Conservation (phyloP, 805 yeast species). For the Starmerella sirachaensis region DNA sequence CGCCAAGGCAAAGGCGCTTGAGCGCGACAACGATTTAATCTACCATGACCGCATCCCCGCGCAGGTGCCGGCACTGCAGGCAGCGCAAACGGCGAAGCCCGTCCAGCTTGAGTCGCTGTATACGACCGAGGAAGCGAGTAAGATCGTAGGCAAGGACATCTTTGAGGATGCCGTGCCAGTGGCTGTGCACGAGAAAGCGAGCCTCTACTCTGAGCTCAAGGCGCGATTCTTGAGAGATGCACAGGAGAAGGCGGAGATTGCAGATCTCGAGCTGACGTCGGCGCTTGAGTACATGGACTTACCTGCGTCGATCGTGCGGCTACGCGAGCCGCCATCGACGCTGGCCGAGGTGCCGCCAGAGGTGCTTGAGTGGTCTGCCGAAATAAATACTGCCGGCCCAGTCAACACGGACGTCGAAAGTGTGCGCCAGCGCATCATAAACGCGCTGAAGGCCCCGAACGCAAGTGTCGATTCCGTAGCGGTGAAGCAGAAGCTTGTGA, state of each 20-base stretch:
- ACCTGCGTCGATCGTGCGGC: constrained; percentile 35
- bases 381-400: constrained; percentile 9
- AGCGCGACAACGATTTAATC: constrained; percentile 79
- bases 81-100: constrained; percentile 56
- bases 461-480: constrained; percentile 14
- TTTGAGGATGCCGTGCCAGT: constrained; percentile 75
- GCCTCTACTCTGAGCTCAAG: constrained; percentile 81
- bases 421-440: constrained; percentile 21
- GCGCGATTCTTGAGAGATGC: constrained; percentile 64
- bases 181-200: constrained; percentile 73
- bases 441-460: constrained; percentile 22
- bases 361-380: constrained; percentile 32
- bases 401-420: constrained; percentile 21
- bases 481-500: constrained; percentile 28
- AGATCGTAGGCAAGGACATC: constrained; percentile 41
- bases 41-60: constrained; percentile 71
- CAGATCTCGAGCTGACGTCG: constrained; percentile 66
- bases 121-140: constrained; percentile 30
- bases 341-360: constrained; percentile 29
- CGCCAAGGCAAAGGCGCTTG: constrained; percentile 29
- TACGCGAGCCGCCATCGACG: constrained; percentile 2
- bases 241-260: constrained; percentile 60
- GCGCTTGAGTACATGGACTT: constrained; percentile 70
- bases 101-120: constrained; percentile 36
- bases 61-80: constrained; percentile 52